A percentile compares a stretch with the other conserved stretches of the same genome.
Evolutionary conservation across 345 rosid species (phyloP).

Genomic region (Arabis alpina): DNA sequence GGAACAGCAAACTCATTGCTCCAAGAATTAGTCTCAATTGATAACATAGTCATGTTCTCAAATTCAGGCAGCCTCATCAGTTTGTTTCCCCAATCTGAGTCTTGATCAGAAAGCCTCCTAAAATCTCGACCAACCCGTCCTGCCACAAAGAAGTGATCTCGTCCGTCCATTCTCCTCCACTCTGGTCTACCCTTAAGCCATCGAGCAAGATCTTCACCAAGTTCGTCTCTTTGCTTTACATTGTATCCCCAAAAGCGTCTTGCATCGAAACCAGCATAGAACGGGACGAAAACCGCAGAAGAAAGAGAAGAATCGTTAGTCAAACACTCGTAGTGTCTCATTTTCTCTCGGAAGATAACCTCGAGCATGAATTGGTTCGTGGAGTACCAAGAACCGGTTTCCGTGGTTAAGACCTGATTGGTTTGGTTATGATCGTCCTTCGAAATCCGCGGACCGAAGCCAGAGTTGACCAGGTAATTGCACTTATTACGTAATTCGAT

Average conservation of each 20-base stretch:
- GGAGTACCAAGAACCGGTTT: conserved; percentile 41
- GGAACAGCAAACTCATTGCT: conserved; percentile 48
- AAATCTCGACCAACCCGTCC: conserved; percentile 52
- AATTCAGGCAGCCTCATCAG: conserved; percentile 46
- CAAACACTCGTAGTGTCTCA: conserved; percentile 48
- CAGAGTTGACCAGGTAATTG: conserved; percentile 37
- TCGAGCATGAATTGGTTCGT: conserved; percentile 49
- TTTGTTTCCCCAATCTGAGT: conserved; percentile 53
- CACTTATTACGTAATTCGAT: conserved; percentile 41
- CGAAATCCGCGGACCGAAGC: conserved; percentile 46
- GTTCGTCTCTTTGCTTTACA: conserved; percentile 43
- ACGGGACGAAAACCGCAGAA: conserved; percentile 52
- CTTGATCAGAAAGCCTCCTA: conserved; percentile 36
- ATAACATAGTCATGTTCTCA: conserved; percentile 47
- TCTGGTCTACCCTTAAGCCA: conserved; percentile 51
- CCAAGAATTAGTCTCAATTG: conserved; percentile 41
- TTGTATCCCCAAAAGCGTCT: conserved; percentile 50
- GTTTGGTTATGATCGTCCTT: conserved; percentile 14
- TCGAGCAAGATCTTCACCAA: conserved; percentile 38
- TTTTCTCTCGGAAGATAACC: conserved; percentile 49
- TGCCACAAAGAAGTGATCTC: conserved; percentile 51
- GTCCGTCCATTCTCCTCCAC: conserved; percentile 46
- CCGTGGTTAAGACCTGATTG: conserved; percentile 7
- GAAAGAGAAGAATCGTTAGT: conserved; percentile 49
- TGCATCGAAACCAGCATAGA: conserved; percentile 49